Evolutionary conservation across 2,329 filamentous ascomycete species (phyloP).

Genomic region (Mycogone perniciosa): DNA sequence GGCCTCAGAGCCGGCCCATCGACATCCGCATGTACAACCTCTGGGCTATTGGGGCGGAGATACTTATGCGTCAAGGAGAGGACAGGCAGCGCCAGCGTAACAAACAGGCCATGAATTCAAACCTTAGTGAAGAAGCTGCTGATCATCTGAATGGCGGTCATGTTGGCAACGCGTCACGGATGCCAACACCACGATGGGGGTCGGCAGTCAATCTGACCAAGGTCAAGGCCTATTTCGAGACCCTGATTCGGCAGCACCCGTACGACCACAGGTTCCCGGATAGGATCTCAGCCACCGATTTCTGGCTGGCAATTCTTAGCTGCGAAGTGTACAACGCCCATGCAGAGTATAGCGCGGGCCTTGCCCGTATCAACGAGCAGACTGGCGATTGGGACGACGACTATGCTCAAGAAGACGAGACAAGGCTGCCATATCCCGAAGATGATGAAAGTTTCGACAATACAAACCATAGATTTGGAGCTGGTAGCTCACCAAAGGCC

Average conservation of each 20-base stretch:
- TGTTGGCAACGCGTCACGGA: background rate
- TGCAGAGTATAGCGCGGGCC: conserved; percentile 46
- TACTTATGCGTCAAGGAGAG: conserved; percentile 61
- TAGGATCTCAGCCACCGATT: conserved; percentile 61
- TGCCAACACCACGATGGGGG: conserved; percentile 32
- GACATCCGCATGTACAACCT: conserved; percentile 64
- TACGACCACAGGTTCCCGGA: conserved; percentile 56
- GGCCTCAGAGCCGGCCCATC: conserved; percentile 36
- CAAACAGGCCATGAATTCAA: background rate
- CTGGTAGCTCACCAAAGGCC: background rate
- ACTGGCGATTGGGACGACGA: background rate
- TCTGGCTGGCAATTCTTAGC: conserved; percentile 74
- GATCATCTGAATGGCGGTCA: background rate
- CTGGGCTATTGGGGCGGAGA: conserved; percentile 82
- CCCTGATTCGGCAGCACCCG: conserved; percentile 69
- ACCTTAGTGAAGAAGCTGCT: background rate
- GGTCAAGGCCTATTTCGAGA: conserved; percentile 62
- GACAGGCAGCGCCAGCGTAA: conserved; percentile 17
- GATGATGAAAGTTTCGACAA: conserved; percentile 4
- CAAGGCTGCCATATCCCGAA: conserved; percentile 1
- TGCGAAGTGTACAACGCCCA: conserved; percentile 74
- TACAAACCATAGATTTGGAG: background rate
- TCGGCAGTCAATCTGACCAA: conserved; percentile 38
- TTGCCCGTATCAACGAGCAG: conserved; percentile 29
- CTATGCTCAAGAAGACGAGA: background rate